Evolutionary conservation across 2,329 filamentous ascomycete genomes (phyloP), one percentile per base, ranked within the genome.

Genomic region (Hyphodiscus sp.): DNA sequence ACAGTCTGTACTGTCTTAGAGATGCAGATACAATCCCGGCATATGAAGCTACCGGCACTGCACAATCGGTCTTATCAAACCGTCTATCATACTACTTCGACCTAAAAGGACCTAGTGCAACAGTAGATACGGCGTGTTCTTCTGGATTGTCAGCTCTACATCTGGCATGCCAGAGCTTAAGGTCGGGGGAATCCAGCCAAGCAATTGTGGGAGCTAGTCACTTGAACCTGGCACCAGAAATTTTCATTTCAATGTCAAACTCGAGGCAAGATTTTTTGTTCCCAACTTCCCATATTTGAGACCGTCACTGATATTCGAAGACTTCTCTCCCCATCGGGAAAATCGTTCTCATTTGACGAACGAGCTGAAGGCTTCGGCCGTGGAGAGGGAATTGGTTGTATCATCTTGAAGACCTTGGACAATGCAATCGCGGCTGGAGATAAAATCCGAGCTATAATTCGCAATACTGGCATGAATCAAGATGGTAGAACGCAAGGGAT

Each of bases 301-400:
- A 20, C 71, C 74, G 2, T 82, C 18, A 23, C 50, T 50, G 18
- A 50, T 23, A 41, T 26, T 20, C 26, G 19, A n/a, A 57, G 54
- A 16, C 43, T 60, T 1, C 55, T 60, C 43, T 58, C 55, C 1
- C 48, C 57, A 18, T 53, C 58, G 41, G 57, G 60, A 19, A 58
- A 53, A 41, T 62, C 55, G 72, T 58, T 76, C 74, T 5, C 84
- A 79, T 61, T 82, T 83, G 59, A 64, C 71, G n/a, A 72, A 74
- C 2, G 57, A 10, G 83, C 80, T 18, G 78, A 80, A 54, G 85
- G 84, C 1, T 87, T 86, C 61, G 82, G 78, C 0, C 74, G 83
- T 30, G 83, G 82, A 1, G 84, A 87, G 61, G 84, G 83, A 0
- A 72, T 80, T 23, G 81, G 75, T 0, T 73, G 79, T n/a, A 67